A percentile compares a stretch with the other conserved stretches of the same genome.
Evolutionary conservation across 768 basidiomycete species (phyloP).

Genomic region (Mycena galopus): DNA sequence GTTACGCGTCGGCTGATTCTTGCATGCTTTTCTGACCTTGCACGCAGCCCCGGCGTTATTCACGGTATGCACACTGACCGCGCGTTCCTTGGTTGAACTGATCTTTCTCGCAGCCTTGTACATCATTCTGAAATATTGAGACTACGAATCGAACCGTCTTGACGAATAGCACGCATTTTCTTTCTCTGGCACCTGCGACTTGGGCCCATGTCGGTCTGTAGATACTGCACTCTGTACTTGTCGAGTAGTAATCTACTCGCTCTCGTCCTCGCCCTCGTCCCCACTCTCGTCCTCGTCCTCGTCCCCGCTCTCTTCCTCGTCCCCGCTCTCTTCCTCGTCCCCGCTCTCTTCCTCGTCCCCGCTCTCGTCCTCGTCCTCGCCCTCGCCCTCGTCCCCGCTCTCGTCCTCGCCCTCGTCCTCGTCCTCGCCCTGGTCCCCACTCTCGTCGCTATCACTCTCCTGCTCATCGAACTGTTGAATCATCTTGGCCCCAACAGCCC

Average conservation of each 20-base stretch:
- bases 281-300: conserved; percentile 19
- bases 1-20: conserved; percentile 46
- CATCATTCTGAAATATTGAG: conserved; percentile 83
- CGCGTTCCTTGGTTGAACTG: conserved; percentile 20
- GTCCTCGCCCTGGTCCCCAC: no score
- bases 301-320: no score
- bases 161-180: not conserved
- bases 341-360: conserved; percentile 5
- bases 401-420: conserved; percentile 18
- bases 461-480: conserved; percentile 88
- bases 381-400: conserved; percentile 6
- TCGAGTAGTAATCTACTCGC: not conserved
- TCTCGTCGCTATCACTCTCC: conserved; percentile 59
- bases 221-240: not conserved
- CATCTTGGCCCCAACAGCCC: conserved; percentile 79
- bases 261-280: conserved; percentile 22
- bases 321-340: conserved; percentile 4
- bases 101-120: conserved; percentile 68
- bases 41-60: conserved; percentile 78
- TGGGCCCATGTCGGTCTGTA: not conserved
- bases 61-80: conserved; percentile 59
- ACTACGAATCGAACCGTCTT: conserved; percentile 17
- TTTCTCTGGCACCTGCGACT: no score
- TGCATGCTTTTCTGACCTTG: not conserved
- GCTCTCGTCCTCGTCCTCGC: conserved; percentile 21